These are phyloP conservation scores for Coprinopsis marcescibilis DNA, from an alignment of 768 basidiomycete genomes.

Conservation along the genomic window DNA sequence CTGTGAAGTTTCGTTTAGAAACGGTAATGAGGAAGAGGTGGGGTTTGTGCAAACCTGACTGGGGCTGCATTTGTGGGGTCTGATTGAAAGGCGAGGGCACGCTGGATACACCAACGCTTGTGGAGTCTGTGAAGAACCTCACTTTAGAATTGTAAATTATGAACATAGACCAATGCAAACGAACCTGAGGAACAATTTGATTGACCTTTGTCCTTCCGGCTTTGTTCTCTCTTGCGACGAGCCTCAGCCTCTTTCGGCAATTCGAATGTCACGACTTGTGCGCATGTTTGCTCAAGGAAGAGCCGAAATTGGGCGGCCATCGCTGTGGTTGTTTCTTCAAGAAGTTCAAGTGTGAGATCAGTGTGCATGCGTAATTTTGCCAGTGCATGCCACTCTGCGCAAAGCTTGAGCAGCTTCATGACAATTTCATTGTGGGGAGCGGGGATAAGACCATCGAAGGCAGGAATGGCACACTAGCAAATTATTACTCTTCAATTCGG, in stretches of 20 bases:
- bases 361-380: constrained; percentile 30
- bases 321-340: constrained; percentile 20
- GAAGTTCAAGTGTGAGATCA: constrained; percentile 16
- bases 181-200: background rate
- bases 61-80: too few species aligned
- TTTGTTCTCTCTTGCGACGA: constrained; percentile 15
- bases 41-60: background rate
- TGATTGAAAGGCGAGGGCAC: too few species aligned
- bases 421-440: constrained; percentile 14
- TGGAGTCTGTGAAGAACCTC: too few species aligned
- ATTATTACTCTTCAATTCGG: background rate
- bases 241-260: constrained; percentile 33
- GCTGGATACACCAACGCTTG: too few species aligned
- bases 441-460: constrained; percentile 30
- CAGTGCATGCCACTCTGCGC: constrained; percentile 29
- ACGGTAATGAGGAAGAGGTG: background rate
- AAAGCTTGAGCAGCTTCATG: constrained; percentile 20
- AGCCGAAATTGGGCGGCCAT: constrained; percentile 25
- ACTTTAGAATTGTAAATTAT: too few species aligned
- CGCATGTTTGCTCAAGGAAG: constrained; percentile 25
- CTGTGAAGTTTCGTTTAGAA: too few species aligned
- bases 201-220: background rate
- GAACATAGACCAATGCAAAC: too few species aligned
- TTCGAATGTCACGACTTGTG: constrained; percentile 25
- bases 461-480: constrained; percentile 29